Percentiles rank a stretch among this genome's conserved stretches.
These are phyloP conservation scores for Aspergillus clavatus DNA, from an alignment of 2,329 filamentous ascomycete species.

Conservation along the genomic window DNA sequence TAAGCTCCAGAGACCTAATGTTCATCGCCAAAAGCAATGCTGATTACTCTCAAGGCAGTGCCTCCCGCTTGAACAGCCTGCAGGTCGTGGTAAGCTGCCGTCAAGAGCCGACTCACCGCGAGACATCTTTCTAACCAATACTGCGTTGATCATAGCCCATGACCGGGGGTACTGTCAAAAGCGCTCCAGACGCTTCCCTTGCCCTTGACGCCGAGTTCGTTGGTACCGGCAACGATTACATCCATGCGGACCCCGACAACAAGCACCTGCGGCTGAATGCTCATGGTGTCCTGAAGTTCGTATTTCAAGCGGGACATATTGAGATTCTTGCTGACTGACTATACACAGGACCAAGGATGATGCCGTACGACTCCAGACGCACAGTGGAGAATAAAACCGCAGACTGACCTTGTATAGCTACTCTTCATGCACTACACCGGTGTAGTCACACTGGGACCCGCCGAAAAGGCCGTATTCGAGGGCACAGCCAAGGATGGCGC, in stretches of 20 bases:
- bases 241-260: slow-evolving; percentile 38
- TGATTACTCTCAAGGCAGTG: slow-evolving; percentile 26
- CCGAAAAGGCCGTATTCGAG: slow-evolving; percentile 29
- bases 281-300: slow-evolving; percentile 38
- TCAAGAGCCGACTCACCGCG: neutral
- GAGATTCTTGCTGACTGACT: slow-evolving; percentile 1
- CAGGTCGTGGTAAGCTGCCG: slow-evolving; percentile 32
- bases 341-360: slow-evolving; percentile 28
- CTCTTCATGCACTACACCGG: slow-evolving; percentile 42
- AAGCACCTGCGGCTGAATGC: slow-evolving; percentile 39
- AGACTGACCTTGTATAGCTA: slow-evolving; percentile 16
- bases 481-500: slow-evolving; percentile 28
- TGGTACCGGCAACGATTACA: slow-evolving; percentile 41
- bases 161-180: slow-evolving; percentile 33
- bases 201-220: slow-evolving; percentile 35
- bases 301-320: neutral
- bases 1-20: slow-evolving; percentile 13
- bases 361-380: slow-evolving; percentile 21
- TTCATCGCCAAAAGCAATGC: neutral
- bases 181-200: slow-evolving; percentile 32
- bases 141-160: slow-evolving; percentile 30
- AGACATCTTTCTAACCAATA: neutral
- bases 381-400: neutral
- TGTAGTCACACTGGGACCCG: slow-evolving; percentile 32
- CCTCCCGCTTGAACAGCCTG: slow-evolving; percentile 32